Conservation (phyloP, 495 filamentous ascomycete genomes). For the Penicillium angulare region DNA sequence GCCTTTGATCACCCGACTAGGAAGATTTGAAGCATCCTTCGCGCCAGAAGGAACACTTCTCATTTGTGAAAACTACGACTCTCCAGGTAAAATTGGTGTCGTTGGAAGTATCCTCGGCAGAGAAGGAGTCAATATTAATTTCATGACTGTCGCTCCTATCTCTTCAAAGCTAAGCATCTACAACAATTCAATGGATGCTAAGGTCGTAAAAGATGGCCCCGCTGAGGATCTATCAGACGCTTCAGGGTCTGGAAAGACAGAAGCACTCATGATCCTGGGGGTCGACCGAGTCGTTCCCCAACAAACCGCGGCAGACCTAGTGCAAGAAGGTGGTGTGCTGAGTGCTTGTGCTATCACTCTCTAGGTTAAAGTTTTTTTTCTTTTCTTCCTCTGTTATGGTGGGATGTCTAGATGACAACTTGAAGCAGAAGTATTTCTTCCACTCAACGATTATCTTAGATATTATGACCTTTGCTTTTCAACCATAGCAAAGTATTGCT, state of each 20-base stretch:
- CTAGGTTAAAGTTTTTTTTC: too few species aligned
- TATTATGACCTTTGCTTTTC: too few species aligned
- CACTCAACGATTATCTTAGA: too few species aligned
- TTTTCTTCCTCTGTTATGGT: too few species aligned
- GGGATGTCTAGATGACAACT: too few species aligned
- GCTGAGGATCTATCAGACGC: neutral
- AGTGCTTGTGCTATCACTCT: conserved; percentile 59
- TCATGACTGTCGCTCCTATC: conserved; percentile 65
- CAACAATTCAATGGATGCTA: neutral
- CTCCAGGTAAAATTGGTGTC: conserved; percentile 70
- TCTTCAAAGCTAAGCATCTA: conserved; percentile 12
- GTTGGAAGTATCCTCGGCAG: conserved; percentile 62
- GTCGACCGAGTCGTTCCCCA: conserved; percentile 56
- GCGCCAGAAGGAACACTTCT: conserved; percentile 61
- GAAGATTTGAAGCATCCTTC: conserved; percentile 62
- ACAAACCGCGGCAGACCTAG: conserved; percentile 54
- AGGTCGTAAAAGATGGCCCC: neutral
- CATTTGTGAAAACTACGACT: conserved; percentile 69
- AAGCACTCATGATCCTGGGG: conserved; percentile 73
- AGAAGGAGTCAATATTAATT: conserved; percentile 66
- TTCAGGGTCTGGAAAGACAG: conserved; percentile 28
- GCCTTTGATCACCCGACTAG: conserved; percentile 63
- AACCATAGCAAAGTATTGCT: too few species aligned
- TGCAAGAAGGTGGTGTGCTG: conserved; percentile 57
- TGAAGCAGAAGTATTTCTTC: too few species aligned